These are phyloP conservation scores for Aeschynomene evenia DNA, from an alignment of 306 rosid species.

Conservation along the genomic window DNA sequence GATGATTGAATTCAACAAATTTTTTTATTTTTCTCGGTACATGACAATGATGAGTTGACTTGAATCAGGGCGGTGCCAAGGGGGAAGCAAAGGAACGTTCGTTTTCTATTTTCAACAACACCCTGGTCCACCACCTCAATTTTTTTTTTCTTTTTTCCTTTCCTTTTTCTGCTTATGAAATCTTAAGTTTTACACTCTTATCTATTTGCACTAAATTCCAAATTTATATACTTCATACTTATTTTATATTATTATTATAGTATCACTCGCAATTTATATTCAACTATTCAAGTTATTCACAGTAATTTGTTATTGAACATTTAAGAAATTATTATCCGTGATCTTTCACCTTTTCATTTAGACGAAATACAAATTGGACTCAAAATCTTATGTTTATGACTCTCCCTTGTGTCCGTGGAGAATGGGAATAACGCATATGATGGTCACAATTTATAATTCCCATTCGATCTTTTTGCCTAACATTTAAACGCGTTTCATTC, in stretches of 20 bases:
- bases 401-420: background rate
- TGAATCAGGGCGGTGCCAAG: background rate
- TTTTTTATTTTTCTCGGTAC: background rate
- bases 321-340: background rate
- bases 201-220: no score
- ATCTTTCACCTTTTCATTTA: background rate
- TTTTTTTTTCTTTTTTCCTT: background rate
- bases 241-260: background rate
- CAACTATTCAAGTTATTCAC: no score
- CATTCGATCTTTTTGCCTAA: background rate
- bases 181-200: no score
- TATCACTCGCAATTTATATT: background rate
- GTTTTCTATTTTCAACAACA: conserved; percentile 9
- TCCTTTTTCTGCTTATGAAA: background rate
- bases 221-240: no score
- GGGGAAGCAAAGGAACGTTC: conserved; percentile 7
- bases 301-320: background rate
- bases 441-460: no score
- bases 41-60: conserved; percentile 31
- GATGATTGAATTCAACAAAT: background rate
- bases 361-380: no score
- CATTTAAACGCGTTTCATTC: conserved; percentile 7
- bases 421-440: background rate
- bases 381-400: background rate
- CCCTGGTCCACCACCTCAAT: background rate